Base-by-base conservation (phyloP, 345 rosid species). In the Eucalyptus cloeziana region DNA sequence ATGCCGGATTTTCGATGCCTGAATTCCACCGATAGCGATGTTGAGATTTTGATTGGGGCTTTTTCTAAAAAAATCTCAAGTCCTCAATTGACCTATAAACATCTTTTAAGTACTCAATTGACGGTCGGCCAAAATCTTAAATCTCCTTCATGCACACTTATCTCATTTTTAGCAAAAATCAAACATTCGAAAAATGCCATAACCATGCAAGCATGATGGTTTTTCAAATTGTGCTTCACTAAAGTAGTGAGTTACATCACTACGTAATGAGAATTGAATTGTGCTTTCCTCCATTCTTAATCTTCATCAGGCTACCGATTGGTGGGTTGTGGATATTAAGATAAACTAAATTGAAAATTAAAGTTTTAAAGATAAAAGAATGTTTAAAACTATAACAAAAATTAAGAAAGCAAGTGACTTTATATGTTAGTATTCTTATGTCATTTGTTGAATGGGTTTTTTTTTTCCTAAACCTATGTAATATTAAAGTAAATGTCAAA, bases 1-100 rank as follows among this genome's bases (percentile, higher is more conserved):
- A 10, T 7, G 12, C 1, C 2, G 8, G 27, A 1, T 19, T 71
- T 71, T 37, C 3, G 0, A n/a, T 16, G 5, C 40, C 0, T n/a
- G 4, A 64, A n/a, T 64, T 64, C 1, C 21, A 14, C 2, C 0
- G 2, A 3, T 15, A 4, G 2, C 2, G 6, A 64, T 16, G 33
- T 64, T 6, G 4, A 64, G 21, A 64, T 64, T 0, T 0, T 4
- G 2, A 15, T 7, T n/a, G 40, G 37, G 1, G 10, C 21, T 64
- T n/a, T 8, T 64, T 64, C 3, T 30, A 30, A 62, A 62, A 62
- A 62, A 27, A 14, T 8, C 37, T n/a, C 33, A n/a, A 64, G 40
- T 33, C 21, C 10, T 64, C 37, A n/a, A n/a, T 64, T n/a, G 10
- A 64, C 37, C 76, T 7, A n/a, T 7, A n/a, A n/a, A 64, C 33